A percentile compares a stretch with the other conserved stretches of the same genome.
phyloP scores from a whole-genome alignment of 2,329 filamentous ascomycete genomes.

The Tympanopsis confertula region DNA sequence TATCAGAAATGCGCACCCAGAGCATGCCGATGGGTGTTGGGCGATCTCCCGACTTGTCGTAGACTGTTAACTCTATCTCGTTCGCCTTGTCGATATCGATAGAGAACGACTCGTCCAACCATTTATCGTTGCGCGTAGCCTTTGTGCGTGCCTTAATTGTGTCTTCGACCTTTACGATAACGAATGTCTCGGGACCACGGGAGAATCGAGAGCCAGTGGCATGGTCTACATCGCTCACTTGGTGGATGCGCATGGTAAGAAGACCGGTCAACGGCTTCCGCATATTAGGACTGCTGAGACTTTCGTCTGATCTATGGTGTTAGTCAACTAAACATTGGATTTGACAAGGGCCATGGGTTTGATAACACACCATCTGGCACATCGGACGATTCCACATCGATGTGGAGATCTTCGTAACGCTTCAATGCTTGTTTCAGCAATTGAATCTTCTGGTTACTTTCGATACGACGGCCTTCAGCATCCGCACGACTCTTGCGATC shows the following conservation, averaged over 20 bases:
- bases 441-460: slow-evolving; percentile 97
- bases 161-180: slow-evolving; percentile 95
- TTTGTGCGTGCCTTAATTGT: slow-evolving; percentile 79
- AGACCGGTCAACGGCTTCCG: slow-evolving; percentile 91
- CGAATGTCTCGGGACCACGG: slow-evolving; percentile 84
- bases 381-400: slow-evolving; percentile 75
- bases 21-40: slow-evolving; percentile 87
- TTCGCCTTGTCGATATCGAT: slow-evolving; percentile 97
- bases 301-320: slow-evolving; percentile 59
- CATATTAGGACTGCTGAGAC: slow-evolving; percentile 86
- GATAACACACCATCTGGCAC: slow-evolving; percentile 61
- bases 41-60: slow-evolving; percentile 86
- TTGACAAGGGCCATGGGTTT: neutral
- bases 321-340: neutral
- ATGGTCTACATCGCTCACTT: slow-evolving; percentile 90
- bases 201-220: slow-evolving; percentile 75
- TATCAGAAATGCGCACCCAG: slow-evolving; percentile 93
- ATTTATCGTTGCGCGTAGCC: slow-evolving; percentile 74
- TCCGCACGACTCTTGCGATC: slow-evolving; percentile 92
- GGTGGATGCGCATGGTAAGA: slow-evolving; percentile 73
- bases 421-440: slow-evolving; percentile 90
- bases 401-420: slow-evolving; percentile 91
- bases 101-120: slow-evolving; percentile 82
- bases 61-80: slow-evolving; percentile 93
- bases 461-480: slow-evolving; percentile 76